These are phyloP conservation scores for Apiospora aurea DNA, from an alignment of 2,329 filamentous ascomycete species.

Conservation along the genomic window DNA sequence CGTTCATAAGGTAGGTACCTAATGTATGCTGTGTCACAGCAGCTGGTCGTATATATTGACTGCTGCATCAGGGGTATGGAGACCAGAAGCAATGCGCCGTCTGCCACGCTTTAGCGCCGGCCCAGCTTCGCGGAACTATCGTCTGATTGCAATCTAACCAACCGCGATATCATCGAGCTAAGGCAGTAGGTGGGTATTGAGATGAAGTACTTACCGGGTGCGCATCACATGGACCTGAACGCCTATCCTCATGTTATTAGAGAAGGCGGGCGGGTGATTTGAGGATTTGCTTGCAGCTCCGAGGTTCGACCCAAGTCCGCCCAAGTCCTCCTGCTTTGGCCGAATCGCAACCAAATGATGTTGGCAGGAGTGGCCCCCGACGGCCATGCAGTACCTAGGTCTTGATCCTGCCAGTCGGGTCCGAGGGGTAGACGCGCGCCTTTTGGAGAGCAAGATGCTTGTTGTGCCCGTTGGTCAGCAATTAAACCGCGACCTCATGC, in stretches of 20 bases:
- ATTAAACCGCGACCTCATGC: slow-evolving; percentile 10
- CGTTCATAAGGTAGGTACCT: not conserved
- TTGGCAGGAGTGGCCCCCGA: not conserved
- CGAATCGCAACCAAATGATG: not conserved
- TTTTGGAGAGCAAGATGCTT: not conserved
- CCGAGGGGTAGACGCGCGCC: slow-evolving; percentile 17
- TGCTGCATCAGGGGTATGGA: slow-evolving; percentile 11
- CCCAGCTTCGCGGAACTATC: not conserved
- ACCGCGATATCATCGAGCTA: not conserved
- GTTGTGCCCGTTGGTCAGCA: slow-evolving; percentile 4
- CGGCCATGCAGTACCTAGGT: not conserved
- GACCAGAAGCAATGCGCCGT: not conserved
- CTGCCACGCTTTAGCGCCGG: not conserved
- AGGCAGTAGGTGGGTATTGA: not conserved
- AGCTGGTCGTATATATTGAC: not conserved
- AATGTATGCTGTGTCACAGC: not conserved
- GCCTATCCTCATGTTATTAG: not conserved
- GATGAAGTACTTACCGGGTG: not conserved
- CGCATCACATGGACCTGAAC: slow-evolving; percentile 1
- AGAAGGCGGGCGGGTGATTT: not conserved
- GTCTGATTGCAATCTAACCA: not conserved
- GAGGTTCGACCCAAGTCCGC: not conserved
- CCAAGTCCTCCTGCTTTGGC: not conserved
- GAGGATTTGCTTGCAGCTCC: not conserved
- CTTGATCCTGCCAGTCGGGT: slow-evolving; percentile 14